These are phyloP conservation scores for Metschnikowia gelsemii DNA, from an alignment of 805 yeast species.

Conservation along the genomic window DNA sequence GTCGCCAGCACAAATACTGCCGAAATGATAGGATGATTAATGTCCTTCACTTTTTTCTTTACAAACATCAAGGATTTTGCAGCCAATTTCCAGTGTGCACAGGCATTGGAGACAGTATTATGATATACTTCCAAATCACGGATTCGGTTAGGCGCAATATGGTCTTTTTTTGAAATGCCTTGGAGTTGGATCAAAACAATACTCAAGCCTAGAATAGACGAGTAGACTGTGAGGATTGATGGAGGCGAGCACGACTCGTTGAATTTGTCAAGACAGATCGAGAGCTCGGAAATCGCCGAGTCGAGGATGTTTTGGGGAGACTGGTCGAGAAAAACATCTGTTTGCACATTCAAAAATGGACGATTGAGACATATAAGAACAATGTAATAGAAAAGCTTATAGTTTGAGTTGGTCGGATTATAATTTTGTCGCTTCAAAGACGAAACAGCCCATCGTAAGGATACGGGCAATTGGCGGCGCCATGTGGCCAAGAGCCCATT, in stretches of 20 bases:
- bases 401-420: slow-evolving; percentile 21
- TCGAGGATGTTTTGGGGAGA: slow-evolving; percentile 13
- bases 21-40: slow-evolving; percentile 9
- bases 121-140: slow-evolving; percentile 14
- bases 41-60: slow-evolving; percentile 12
- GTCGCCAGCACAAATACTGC: slow-evolving; percentile 12
- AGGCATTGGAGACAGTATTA: slow-evolving; percentile 15
- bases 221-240: slow-evolving; percentile 18
- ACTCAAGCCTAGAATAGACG: slow-evolving; percentile 19
- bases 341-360: slow-evolving; percentile 15
- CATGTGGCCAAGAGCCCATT: slow-evolving; percentile 15
- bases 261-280: slow-evolving; percentile 14
- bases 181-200: slow-evolving; percentile 13
- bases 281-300: slow-evolving; percentile 18
- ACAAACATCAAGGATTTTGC: slow-evolving; percentile 18
- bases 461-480: slow-evolving; percentile 17
- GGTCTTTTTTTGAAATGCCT: not conserved
- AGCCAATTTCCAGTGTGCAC: slow-evolving; percentile 21
- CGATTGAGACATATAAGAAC: slow-evolving; percentile 20
- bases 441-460: slow-evolving; percentile 16
- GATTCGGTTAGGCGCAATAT: slow-evolving; percentile 2
- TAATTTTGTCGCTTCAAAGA: slow-evolving; percentile 13
- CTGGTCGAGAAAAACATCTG: slow-evolving; percentile 10
- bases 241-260: slow-evolving; percentile 12
- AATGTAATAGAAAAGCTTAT: slow-evolving; percentile 19